Base-by-base conservation (phyloP, 176 grass and related monocot genomes). In the Rhynchospora pubera region DNA sequence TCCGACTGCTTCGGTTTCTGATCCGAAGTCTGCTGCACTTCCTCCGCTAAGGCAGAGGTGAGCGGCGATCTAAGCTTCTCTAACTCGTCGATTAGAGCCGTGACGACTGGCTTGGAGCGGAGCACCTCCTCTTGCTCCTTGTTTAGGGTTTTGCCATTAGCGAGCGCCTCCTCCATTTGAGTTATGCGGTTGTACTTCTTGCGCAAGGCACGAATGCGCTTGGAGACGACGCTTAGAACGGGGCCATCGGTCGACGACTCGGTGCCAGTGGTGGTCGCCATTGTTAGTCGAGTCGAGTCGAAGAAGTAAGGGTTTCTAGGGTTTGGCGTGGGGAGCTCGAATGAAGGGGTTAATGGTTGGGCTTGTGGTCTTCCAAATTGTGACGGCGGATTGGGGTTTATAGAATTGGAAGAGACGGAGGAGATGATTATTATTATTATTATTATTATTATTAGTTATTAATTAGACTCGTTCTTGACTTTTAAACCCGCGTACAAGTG, bases 171-270 rank as follows among this genome's bases (percentile, higher is more conserved):
- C 89, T 98, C 96, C 96, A 91, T 98, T 83, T 94, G 96, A 32
- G 88, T 18, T 85, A 98, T 98, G 66, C 96, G 96, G 78, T 98
- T 98, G 84, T 87, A 52, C 89, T 98, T 98, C 92, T 98, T 98
- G 47, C 96, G 92, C 66, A 98, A 81, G 30, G 90, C 87, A 71
- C 96, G 92, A 62, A 98, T 79, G 58, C 96, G 96, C 87, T 98
- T 98, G 32, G 87, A 88, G 21, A 98, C 56, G 5, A 98, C 87
- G 84, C 92, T 90, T 79, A 98, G 81, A 2, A 88, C 87, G 2
- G 96, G 96, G 3, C 96, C 92, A 7, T 98, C 96, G 70, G 69
- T 72, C 78, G 90, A 82, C 73, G 85, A 89, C 66, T 65, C 85
- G 2, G 87, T n/a, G n/a, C n/a, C n/a, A n/a, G n/a, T 87, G 5